Percentiles rank a stretch among this genome's conserved stretches.
These are phyloP conservation scores for Mycena galericulata DNA, from an alignment of 768 basidiomycete genomes.

Conservation along the genomic window DNA sequence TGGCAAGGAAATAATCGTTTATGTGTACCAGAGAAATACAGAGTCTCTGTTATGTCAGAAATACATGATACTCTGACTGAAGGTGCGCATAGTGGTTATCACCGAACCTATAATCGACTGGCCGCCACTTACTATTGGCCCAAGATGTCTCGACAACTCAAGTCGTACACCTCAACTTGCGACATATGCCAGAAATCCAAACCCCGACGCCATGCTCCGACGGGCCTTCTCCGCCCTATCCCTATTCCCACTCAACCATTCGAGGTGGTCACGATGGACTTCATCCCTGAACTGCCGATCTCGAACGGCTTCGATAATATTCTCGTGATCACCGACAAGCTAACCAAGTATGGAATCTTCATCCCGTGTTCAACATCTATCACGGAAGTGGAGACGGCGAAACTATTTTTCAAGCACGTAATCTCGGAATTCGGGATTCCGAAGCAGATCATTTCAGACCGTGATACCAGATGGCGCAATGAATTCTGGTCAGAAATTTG, in stretches of 20 bases:
- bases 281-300: conserved; percentile 48
- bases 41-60: conserved; percentile 38
- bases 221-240: conserved; percentile 49
- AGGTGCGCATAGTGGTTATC: conserved; percentile 45
- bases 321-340: conserved; percentile 45
- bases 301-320: conserved; percentile 45
- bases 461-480: conserved; percentile 41
- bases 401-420: conserved; percentile 21
- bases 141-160: conserved; percentile 42
- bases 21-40: conserved; percentile 40
- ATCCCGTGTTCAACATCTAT: conserved; percentile 46
- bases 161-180: conserved; percentile 37
- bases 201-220: conserved; percentile 40
- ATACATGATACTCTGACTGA: conserved; percentile 38
- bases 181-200: conserved; percentile 38
- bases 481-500: conserved; percentile 45
- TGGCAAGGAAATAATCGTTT: conserved; percentile 36
- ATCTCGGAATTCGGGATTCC: conserved; percentile 22
- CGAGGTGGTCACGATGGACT: conserved; percentile 43
- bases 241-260: conserved; percentile 39
- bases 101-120: conserved; percentile 41
- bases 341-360: conserved; percentile 45
- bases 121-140: conserved; percentile 47
- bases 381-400: conserved; percentile 33
- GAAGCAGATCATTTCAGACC: conserved; percentile 44